A percentile compares a stretch with the other conserved stretches of the same genome.
These are phyloP conservation scores for Amesomyces nigricolor DNA, from an alignment of 2,329 filamentous ascomycete species.

Conservation along the genomic window DNA sequence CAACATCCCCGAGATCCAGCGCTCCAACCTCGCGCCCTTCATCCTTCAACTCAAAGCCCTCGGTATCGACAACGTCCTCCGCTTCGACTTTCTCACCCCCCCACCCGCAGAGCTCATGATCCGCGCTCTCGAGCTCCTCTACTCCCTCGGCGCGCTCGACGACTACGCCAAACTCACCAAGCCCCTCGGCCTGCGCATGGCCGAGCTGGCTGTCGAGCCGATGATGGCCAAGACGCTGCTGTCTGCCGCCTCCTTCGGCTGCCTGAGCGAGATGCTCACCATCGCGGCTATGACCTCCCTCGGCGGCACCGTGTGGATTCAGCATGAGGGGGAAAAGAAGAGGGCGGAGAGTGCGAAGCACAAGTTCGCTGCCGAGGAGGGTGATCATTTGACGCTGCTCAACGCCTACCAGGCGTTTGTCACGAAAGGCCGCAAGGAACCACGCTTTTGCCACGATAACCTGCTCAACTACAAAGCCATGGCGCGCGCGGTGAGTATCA, in stretches of 20 bases:
- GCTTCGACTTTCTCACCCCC: constrained; percentile 82
- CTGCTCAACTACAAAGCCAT: constrained; percentile 82
- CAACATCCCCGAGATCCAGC: constrained; percentile 84
- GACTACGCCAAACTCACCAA: constrained; percentile 84
- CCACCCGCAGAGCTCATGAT: constrained; percentile 81
- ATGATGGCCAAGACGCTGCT: constrained; percentile 93
- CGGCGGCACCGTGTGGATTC: constrained; percentile 76
- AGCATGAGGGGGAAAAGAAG: constrained; percentile 71
- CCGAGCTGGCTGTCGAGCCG: constrained; percentile 85
- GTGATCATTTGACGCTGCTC: constrained; percentile 85
- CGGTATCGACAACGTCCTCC: constrained; percentile 87
- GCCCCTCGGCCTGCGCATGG: constrained; percentile 85
- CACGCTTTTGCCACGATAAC: constrained; percentile 82
- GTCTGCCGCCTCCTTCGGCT: constrained; percentile 66
- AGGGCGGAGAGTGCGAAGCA: constrained; percentile 66
- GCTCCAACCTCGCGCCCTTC: constrained; percentile 82
- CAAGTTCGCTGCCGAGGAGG: constrained; percentile 86
- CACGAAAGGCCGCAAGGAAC: constrained; percentile 73
- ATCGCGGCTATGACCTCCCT: constrained; percentile 93
- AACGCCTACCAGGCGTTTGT: constrained; percentile 92
- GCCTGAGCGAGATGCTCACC: constrained; percentile 77
- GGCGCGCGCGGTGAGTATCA: constrained; percentile 74
- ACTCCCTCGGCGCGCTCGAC: constrained; percentile 79
- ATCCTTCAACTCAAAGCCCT: constrained; percentile 90
- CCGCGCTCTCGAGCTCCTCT: constrained; percentile 82